Percentiles rank a stretch among this genome's conserved stretches.
Conservation (phyloP, 108 stramenopile genomes). For the Pseudonitzschia pungens region DNA sequence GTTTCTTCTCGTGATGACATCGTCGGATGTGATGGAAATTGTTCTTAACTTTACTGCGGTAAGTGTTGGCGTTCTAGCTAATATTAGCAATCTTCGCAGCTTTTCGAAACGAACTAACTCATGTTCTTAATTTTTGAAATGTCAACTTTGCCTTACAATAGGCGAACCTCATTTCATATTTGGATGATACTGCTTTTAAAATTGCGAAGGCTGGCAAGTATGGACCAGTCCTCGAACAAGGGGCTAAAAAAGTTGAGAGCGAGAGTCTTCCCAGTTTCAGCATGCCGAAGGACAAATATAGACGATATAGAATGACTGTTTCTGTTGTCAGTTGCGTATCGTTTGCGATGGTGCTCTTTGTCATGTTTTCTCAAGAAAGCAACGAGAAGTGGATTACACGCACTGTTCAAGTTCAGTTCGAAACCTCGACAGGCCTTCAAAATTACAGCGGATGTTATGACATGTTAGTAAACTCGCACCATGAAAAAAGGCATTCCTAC, state of each 20-base stretch:
- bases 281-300: not conserved
- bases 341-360: not conserved
- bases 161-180: not conserved
- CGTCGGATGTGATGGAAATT: not conserved
- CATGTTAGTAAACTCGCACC: not conserved
- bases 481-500: not conserved
- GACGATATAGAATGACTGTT: not conserved
- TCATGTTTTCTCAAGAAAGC: not conserved
- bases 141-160: too few relatives aligned
- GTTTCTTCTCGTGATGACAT: not conserved
- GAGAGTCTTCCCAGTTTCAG: constrained; percentile 1
- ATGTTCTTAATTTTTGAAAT: not conserved
- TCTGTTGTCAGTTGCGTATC: not conserved
- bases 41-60: constrained; percentile 1
- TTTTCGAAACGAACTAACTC: not conserved
- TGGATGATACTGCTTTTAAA: not conserved
- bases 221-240: not conserved
- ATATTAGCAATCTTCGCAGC: not conserved
- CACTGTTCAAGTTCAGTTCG: not conserved
- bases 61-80: not conserved
- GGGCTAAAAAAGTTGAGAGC: not conserved
- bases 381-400: not conserved
- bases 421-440: not conserved
- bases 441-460: not conserved
- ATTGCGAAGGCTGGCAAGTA: not conserved